Percentiles rank a stretch among this genome's conserved stretches.
Conservation (phyloP, 2,329 filamentous ascomycete species). For the Diplodia corticola region DNA sequence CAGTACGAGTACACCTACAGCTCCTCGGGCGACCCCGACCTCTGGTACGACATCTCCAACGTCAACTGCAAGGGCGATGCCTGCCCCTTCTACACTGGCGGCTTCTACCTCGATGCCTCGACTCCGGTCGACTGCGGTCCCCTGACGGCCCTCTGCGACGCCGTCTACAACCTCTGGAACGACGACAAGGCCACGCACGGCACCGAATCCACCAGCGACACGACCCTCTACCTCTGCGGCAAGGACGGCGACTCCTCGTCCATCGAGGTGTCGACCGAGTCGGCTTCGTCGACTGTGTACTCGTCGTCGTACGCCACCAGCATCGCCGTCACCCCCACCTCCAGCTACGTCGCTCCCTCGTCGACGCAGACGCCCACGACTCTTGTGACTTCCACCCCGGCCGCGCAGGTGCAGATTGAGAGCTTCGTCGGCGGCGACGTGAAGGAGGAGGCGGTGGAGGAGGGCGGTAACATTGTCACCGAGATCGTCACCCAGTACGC, state of each 20-base stretch:
- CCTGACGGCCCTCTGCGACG: constrained; percentile 36
- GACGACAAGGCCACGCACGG: constrained; percentile 34
- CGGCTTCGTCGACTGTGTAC: constrained; percentile 23
- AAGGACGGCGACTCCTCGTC: constrained; percentile 13
- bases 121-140: constrained; percentile 37
- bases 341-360: constrained; percentile 17
- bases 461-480: constrained; percentile 15
- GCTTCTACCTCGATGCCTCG: constrained; percentile 25
- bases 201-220: constrained; percentile 25
- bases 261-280: constrained; percentile 4
- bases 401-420: constrained; percentile 34
- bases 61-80: constrained; percentile 23
- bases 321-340: constrained; percentile 21
- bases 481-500: constrained; percentile 32
- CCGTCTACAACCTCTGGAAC: constrained; percentile 33
- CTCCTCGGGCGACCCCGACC: constrained; percentile 38
- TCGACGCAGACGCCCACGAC: constrained; percentile 25
- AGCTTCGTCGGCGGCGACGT: constrained; percentile 28
- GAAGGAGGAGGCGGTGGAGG: not conserved
- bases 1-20: constrained; percentile 43
- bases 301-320: constrained; percentile 21
- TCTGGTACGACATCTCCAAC: constrained; percentile 27
- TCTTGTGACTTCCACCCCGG: constrained; percentile 30
- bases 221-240: constrained; percentile 24
- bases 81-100: constrained; percentile 24